Evolutionary conservation across 2,329 filamentous ascomycete species (phyloP).

Genomic region (Nectriaceae sp.): DNA sequence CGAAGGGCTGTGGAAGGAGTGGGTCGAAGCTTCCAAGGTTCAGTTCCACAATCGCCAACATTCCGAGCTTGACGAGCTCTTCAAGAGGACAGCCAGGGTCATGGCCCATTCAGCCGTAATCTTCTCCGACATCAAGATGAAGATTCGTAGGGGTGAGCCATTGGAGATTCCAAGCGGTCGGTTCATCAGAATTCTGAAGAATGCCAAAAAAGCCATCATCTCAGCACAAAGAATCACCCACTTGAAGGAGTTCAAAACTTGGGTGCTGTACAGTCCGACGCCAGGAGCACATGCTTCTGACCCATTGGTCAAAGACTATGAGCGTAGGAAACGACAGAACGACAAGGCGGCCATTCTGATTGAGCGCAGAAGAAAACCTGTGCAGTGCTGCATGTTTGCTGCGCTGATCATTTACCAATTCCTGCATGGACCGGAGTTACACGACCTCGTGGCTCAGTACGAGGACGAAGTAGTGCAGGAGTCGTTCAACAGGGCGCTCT

Average conservation of each 20-base stretch:
- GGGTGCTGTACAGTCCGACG: constrained; percentile 8
- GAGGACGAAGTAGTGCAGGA: constrained; percentile 17
- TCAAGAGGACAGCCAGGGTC: constrained; percentile 10
- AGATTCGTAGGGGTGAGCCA: constrained; percentile 1
- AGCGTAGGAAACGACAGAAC: constrained; percentile 11
- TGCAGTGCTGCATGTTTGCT: constrained; percentile 22
- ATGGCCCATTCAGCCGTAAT: constrained; percentile 13
- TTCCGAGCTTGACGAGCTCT: constrained; percentile 13
- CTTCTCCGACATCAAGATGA: constrained; percentile 19
- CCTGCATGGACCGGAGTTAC: constrained; percentile 10
- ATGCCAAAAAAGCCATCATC: constrained; percentile 14
- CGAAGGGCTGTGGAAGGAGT: constrained; percentile 10
- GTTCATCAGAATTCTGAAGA: constrained; percentile 12
- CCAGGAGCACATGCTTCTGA: constrained; percentile 2
- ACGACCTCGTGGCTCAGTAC: constrained; percentile 20
- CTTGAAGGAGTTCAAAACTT: constrained; percentile 10
- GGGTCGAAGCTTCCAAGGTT: constrained; percentile 5
- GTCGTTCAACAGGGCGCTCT: constrained; percentile 14
- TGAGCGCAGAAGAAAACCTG: constrained; percentile 14
- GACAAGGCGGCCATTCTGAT: constrained; percentile 10
- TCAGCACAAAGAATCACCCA: constrained; percentile 17
- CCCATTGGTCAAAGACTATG: constrained; percentile 6
- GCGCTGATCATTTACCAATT: constrained; percentile 14
- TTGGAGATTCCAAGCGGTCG: constrained; percentile 7
- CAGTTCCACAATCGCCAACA: constrained; percentile 6